Percentiles rank a stretch among this genome's conserved stretches.
Conservation (phyloP, 2,329 filamentous ascomycete genomes). For the Claviceps pazoutovae region DNA sequence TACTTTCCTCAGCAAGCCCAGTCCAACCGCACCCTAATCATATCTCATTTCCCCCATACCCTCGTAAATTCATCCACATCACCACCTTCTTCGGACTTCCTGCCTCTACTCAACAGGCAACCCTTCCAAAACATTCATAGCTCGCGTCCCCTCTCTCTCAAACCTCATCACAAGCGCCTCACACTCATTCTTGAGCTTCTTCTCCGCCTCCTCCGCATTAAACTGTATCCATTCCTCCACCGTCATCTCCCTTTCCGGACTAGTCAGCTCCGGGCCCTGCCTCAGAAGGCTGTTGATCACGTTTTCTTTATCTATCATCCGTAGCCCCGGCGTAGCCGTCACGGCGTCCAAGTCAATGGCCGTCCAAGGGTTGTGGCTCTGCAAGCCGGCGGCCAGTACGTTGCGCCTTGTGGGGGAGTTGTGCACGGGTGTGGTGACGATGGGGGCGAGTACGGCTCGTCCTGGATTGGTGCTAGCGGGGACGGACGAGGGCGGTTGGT, state of each 20-base stretch:
- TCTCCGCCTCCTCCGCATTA: constrained; percentile 69
- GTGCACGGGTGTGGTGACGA: constrained; percentile 32
- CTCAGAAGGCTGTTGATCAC: constrained; percentile 34
- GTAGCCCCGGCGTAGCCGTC: constrained; percentile 34
- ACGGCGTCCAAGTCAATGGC: constrained; percentile 63
- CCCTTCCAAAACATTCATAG: constrained; percentile 64
- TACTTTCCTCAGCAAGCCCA: too few species aligned
- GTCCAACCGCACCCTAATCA: neutral
- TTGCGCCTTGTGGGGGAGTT: constrained; percentile 51
- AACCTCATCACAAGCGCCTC: constrained; percentile 72
- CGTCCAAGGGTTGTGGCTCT: constrained; percentile 52
- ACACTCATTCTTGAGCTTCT: constrained; percentile 64
- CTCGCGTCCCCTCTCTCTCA: constrained; percentile 67
- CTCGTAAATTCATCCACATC: neutral
- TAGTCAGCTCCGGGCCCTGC: constrained; percentile 49
- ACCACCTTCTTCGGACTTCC: neutral
- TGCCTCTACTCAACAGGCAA: constrained; percentile 39
- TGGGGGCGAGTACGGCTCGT: constrained; percentile 31
- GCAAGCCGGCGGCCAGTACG: constrained; percentile 36
- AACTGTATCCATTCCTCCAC: constrained; percentile 85
- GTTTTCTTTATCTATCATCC: constrained; percentile 38
- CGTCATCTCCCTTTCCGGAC: constrained; percentile 74
- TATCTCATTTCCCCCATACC: neutral
- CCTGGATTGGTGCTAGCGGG: constrained; percentile 32
- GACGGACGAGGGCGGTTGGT: constrained; percentile 57